Evolutionary conservation across 2,329 filamentous ascomycete species (phyloP), one percentile per base, ranked within the genome.

Genomic region (Pezicula radicicola): DNA sequence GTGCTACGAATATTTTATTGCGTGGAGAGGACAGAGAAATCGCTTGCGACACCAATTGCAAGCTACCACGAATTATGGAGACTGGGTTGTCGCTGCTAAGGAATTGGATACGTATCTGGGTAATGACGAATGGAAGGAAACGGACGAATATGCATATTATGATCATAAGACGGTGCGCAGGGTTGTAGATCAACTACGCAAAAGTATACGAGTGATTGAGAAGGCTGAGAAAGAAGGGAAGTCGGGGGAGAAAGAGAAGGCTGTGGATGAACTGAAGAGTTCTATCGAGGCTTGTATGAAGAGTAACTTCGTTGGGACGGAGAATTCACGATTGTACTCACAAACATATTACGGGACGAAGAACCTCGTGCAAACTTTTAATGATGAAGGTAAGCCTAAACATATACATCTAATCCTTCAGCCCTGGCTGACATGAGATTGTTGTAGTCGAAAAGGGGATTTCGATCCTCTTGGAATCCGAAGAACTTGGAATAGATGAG

Each of bases 341-440:
- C 92, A 97, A 72, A 96, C 93, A 3, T 99, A 99, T 67, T 96
- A 91, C 62, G 94, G 94, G 30, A 97, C 94, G n/a, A 99, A 99
- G 70, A 84, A 94, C 55, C 72, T 97, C 58, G 89, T 96, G 28
- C 94, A 97, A 70, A 85, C 86, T 50, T 97, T 93, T 65, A 75
- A 96, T 42, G 90, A 97, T 55, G 92, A 97, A 71, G 78, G 84
- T 85, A 69, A 63, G 75, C 64, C 33, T 45, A 62, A 9, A 16
- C 10, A 27, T 13, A 28, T 41, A 19, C 7, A 15, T 25, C 15
- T 10, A 36, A 25, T 45, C 54, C 62, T 33, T 60, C 49, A 42
- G 28, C 18, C 30, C 25, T 10, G 9, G n/a, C 12, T 46, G 33
- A 40, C 49, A 35, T 33, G 19, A 21, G 28, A 13, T 10, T 15